These are phyloP conservation scores for Laguncularia racemosa DNA, from an alignment of 345 rosid genomes.

Conservation along the genomic window DNA sequence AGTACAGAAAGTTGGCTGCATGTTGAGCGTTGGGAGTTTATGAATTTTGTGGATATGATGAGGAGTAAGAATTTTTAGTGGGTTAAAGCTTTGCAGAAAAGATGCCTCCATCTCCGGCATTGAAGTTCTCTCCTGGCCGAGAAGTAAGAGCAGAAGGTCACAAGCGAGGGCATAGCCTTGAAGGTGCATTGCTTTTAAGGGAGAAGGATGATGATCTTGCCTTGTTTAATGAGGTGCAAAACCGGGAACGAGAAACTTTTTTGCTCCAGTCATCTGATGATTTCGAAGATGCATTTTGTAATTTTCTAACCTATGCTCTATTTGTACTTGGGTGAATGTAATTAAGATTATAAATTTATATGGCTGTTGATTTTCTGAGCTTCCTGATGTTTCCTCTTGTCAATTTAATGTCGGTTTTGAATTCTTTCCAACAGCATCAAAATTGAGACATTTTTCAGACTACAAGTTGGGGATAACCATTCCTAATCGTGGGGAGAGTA, in stretches of 20 bases:
- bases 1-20: not conserved
- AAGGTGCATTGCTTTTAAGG: conserved; percentile 47
- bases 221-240: conserved; percentile 82
- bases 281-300: conserved; percentile 81
- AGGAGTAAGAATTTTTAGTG: too few relatives aligned
- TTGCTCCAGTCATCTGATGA: conserved; percentile 78
- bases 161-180: conserved; percentile 69
- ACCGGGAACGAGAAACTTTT: conserved; percentile 71
- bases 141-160: conserved; percentile 55
- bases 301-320: conserved; percentile 21
- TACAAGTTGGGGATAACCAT: conserved; percentile 54
- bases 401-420: not conserved
- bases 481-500: conserved; percentile 83
- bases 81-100: conserved; percentile 6
- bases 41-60: not conserved
- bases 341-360: too few relatives aligned
- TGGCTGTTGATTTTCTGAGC: conserved; percentile 4
- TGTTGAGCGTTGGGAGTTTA: conserved; percentile 1
- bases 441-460: conserved; percentile 76
- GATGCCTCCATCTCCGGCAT: conserved; percentile 93
- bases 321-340: not conserved
- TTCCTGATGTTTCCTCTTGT: conserved; percentile 9
- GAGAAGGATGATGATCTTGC: conserved; percentile 90
- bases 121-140: conserved; percentile 71
- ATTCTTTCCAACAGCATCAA: conserved; percentile 44